Evolutionary conservation across 768 basidiomycete species (phyloP).

Genomic region (Lactarius sanguifluus): DNA sequence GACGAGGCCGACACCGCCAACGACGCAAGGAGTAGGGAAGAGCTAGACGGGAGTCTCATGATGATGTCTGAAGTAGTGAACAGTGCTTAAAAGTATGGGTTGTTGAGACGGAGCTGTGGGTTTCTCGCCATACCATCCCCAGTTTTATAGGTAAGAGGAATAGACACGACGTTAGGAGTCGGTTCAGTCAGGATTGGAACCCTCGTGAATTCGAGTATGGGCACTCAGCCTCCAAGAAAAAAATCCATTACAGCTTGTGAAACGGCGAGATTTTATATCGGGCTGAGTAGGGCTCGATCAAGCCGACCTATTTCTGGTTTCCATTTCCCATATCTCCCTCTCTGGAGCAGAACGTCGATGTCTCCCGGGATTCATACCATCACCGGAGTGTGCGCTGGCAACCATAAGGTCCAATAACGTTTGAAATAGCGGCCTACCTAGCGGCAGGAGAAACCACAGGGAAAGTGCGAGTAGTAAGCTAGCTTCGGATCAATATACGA

Average conservation of each 20-base stretch:
- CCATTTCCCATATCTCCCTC: constrained; percentile 65
- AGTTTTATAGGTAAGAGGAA: constrained; percentile 3
- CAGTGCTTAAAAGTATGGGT: not conserved
- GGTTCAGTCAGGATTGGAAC: constrained; percentile 1
- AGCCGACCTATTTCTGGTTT: constrained; percentile 38
- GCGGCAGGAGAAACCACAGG: constrained; percentile 70
- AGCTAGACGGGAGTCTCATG: constrained; percentile 38
- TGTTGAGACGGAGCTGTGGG: not conserved
- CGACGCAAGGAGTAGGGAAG: constrained; percentile 37
- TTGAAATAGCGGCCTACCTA: constrained; percentile 51
- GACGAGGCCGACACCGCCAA: constrained; percentile 35
- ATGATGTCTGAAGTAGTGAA: constrained; percentile 22
- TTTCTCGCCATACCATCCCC: not conserved
- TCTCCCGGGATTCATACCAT: constrained; percentile 34
- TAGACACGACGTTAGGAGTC: not conserved
- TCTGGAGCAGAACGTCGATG: constrained; percentile 45
- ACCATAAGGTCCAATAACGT: constrained; percentile 45
- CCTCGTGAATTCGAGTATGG: constrained; percentile 7
- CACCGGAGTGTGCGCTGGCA: constrained; percentile 40
- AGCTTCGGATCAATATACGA: not conserved
- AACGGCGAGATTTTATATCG: constrained; percentile 4
- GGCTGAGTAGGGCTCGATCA: constrained; percentile 24
- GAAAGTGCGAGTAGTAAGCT: constrained; percentile 47
- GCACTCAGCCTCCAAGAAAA: not conserved
- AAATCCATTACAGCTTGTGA: not conserved